These are phyloP conservation scores for Aspergillus vadensis DNA, from an alignment of 2,329 filamentous ascomycete species.

Conservation along the genomic window DNA sequence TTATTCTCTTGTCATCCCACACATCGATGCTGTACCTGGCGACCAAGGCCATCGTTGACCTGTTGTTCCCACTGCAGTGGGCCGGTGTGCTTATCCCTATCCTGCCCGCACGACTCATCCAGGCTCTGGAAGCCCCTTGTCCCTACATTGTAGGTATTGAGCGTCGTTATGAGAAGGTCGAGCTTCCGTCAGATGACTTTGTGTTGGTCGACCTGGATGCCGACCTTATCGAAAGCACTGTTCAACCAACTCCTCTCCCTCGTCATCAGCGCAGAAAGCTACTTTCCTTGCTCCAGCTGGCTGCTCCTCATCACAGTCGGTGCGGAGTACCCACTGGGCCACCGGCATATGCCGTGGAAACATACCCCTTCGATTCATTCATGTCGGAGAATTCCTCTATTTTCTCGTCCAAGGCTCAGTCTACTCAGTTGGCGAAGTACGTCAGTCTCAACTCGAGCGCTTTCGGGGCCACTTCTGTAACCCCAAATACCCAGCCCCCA, in stretches of 20 bases:
- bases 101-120: slow-evolving; percentile 81
- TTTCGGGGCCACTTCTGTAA: slow-evolving; percentile 69
- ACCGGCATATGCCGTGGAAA: slow-evolving; percentile 88
- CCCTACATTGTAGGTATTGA: slow-evolving; percentile 98
- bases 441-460: slow-evolving; percentile 86
- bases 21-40: slow-evolving; percentile 95
- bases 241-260: slow-evolving; percentile 75
- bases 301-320: slow-evolving; percentile 84
- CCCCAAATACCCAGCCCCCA: slow-evolving; percentile 54
- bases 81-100: slow-evolving; percentile 92
- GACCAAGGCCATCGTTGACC: slow-evolving; percentile 78
- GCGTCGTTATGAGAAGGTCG: slow-evolving; percentile 67
- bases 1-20: slow-evolving; percentile 94
- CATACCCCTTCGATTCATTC: slow-evolving; percentile 87
- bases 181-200: slow-evolving; percentile 89
- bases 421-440: slow-evolving; percentile 78
- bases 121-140: slow-evolving; percentile 90
- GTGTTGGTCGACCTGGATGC: slow-evolving; percentile 92
- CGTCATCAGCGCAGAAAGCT: slow-evolving; percentile 89
- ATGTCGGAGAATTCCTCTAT: slow-evolving; percentile 81
- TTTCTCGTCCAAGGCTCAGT: slow-evolving; percentile 70
- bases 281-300: slow-evolving; percentile 80
- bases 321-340: slow-evolving; percentile 87
- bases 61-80: slow-evolving; percentile 92
- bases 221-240: slow-evolving; percentile 83